Evolutionary conservation across 1,139 yeast species (phyloP), one percentile per base, ranked within the genome.

Genomic region (Yamadazyma triangularis): DNA sequence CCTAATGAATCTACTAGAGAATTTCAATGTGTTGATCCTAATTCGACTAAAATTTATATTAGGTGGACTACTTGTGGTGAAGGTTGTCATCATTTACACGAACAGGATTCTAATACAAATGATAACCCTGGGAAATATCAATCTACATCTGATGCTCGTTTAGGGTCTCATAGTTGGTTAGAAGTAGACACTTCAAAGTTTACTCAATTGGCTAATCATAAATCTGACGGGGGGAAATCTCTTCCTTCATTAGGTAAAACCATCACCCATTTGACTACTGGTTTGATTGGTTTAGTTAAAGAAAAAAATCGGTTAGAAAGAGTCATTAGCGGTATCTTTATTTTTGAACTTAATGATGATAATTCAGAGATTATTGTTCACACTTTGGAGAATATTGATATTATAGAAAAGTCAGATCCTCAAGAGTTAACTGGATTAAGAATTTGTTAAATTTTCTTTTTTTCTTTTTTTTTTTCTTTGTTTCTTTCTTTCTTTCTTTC

Each of bases 311-410:
- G 48, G 25, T 44, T 67, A 15, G 79, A 77, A 35, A 48, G 82
- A 25, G 69, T 77, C 3, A 51, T 80, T n/a, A 69, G 74, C 30
- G 96, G 96, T 1, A 60, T 82, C 7, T 86, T 87, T 51, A 74
- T 85, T 21, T 86, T 86, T 51, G 94, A 84, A 45, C 65, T 87
- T 38, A 76, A 71, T 48, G 64, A 64, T 10, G 64, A 66, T 20
- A 80, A 84, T 53, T 70, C 74, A 32, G 51, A 64, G 38, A 74
- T 87, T 15, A 35, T 67, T 19, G 85, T 79, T n/a, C 91, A 86
- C 50, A 80, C 88, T 1, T 70, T 87, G 27, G 94, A 86, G 42
- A 77, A 84, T 47, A 71, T 87, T 36, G 86, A 84, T 47, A 70
- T 84, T 38, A 58, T 79, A 30, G 83, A 79, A 39, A 51, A 55